Evolutionary conservation across 2,329 filamentous ascomycete species (phyloP).

Genomic region (Colletotrichum godetiae): DNA sequence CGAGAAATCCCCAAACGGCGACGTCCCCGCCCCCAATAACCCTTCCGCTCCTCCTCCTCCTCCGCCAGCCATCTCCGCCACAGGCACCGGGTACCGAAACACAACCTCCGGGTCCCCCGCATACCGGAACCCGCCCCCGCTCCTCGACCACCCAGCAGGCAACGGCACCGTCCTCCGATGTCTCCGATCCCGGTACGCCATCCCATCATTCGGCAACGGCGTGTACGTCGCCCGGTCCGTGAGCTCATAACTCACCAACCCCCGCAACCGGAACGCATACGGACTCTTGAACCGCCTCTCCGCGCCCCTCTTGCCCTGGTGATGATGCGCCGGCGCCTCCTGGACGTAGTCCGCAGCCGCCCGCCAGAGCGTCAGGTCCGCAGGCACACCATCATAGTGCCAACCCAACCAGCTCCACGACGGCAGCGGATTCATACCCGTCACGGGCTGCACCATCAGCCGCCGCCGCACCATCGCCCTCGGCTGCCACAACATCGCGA

Average conservation of each 20-base stretch:
- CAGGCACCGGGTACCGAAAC: constrained; percentile 56
- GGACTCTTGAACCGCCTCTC: constrained; percentile 49
- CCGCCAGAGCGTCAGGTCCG: constrained; percentile 55
- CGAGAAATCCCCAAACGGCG: constrained; percentile 18
- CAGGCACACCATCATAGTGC: constrained; percentile 57
- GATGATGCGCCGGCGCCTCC: constrained; percentile 44
- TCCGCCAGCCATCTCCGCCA: constrained; percentile 38
- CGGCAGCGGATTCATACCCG: constrained; percentile 44
- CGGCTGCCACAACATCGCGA: constrained; percentile 57
- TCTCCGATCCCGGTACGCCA: constrained; percentile 52
- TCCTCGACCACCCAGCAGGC: constrained; percentile 53
- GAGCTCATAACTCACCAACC: constrained; percentile 52
- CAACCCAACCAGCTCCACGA: constrained; percentile 62
- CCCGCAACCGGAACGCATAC: constrained; percentile 51
- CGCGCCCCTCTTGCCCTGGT: constrained; percentile 44
- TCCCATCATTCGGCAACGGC: constrained; percentile 50
- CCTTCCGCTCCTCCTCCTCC: constrained; percentile 35
- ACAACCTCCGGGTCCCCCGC: constrained; percentile 51
- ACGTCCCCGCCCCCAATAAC: background rate
- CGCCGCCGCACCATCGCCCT: constrained; percentile 54
- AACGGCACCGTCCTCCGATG: constrained; percentile 43
- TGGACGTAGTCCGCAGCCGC: constrained; percentile 57
- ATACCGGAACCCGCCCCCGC: constrained; percentile 49
- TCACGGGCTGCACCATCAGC: constrained; percentile 46
- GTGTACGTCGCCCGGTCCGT: constrained; percentile 50